Evolutionary conservation across 2,329 filamentous ascomycete genomes (phyloP).

Genomic region (Nemania abortiva): DNA sequence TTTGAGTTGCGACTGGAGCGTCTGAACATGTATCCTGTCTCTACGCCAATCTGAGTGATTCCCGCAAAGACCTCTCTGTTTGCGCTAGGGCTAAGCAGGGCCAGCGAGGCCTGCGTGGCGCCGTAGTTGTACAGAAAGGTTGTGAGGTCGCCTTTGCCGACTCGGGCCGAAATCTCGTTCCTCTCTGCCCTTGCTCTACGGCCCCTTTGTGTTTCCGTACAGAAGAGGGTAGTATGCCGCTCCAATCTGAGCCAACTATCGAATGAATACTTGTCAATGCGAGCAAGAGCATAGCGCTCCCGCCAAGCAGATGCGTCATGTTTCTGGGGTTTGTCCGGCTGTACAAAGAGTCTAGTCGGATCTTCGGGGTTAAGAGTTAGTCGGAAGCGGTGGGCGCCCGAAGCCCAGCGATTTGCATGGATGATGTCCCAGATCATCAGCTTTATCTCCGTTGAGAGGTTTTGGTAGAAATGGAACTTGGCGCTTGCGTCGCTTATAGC

Average conservation of each 20-base stretch:
- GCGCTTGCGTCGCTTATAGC: neutral
- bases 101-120: neutral
- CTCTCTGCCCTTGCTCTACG: neutral
- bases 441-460: conserved; percentile 45
- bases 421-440: conserved; percentile 40
- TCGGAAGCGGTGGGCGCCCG: conserved; percentile 43
- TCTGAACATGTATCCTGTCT: too few species aligned
- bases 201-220: neutral
- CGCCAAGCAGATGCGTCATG: conserved; percentile 41
- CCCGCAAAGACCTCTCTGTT: conserved; percentile 5
- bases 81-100: neutral
- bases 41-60: conserved; percentile 37
- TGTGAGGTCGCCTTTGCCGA: conserved; percentile 35
- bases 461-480: conserved; percentile 26
- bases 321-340: conserved; percentile 1
- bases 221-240: neutral
- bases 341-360: neutral
- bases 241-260: neutral
- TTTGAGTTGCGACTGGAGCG: neutral
- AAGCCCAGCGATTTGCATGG: conserved; percentile 1
- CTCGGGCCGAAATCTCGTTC: conserved; percentile 10
- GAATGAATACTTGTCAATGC: conserved; percentile 20
- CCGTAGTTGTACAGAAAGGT: conserved; percentile 20
- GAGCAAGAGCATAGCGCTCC: conserved; percentile 4
- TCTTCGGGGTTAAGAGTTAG: neutral